Evolutionary conservation across 164 flowering plant genomes (phyloP), one percentile per base, ranked within the genome.

Genomic region (Kalanchoe fedtschenkoi): DNA sequence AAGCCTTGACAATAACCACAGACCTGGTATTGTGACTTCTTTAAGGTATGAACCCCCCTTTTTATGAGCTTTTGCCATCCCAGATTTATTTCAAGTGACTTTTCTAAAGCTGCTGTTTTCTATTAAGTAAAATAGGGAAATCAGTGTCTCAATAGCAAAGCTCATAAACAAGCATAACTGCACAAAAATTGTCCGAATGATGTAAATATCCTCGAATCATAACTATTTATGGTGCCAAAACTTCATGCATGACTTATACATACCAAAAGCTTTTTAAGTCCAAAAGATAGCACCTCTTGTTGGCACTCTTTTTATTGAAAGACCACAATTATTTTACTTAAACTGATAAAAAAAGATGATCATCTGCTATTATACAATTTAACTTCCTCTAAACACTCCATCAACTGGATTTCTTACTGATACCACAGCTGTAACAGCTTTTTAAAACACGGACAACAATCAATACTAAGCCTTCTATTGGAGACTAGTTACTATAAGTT

Each of bases 21-120:
- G 43, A 89, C 98, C 98, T 92, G 98, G 70, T 89, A 92, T 32
- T 81, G 89, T 35, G 83, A 83, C 76, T 86, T 82, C 79, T 74
- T 82, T 60, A 92, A 79, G 17, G 96, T 87, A 69, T 89, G 89
- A 21, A 80, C 70, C 38, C 98, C 96, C 71, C 95, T 87, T 77
- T 92, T 89, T 47, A 92, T 74, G 39, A 77, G 68, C 78, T 69
- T 80, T 74, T 89, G 89, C 98, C 95, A 87, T 60, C 96, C 93
- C 63, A 10, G 13, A 57, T 86, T 89, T 53, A 64, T 68, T 57
- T 60, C 69, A 4, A 92, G 91, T 29, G 88, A 74, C 64, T 69
- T 82, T 72, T 86, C 91, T 38, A 89, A 71, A 66, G 72, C 81
- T 54, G 51, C 72, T 21, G 96, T 89, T 72, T 66, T 78, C 98